These are phyloP conservation scores for Eucalyptus dawsonii DNA, from an alignment of 345 rosid species.

Conservation along the genomic window DNA sequence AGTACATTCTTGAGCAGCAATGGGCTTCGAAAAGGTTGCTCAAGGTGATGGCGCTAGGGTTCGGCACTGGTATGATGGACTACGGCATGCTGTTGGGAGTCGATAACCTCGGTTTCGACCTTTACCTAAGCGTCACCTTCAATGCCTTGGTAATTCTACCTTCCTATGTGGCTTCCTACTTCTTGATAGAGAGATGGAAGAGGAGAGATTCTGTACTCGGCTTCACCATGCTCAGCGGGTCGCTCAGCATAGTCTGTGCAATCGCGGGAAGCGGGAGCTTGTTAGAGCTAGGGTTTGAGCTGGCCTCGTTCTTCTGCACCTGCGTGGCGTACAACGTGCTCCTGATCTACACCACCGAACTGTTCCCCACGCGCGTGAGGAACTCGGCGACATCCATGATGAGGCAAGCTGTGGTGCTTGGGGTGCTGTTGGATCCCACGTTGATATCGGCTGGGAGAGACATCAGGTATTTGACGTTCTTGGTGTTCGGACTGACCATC, in stretches of 20 bases:
- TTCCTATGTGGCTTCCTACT: slow-evolving; percentile 10
- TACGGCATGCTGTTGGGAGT: slow-evolving; percentile 33
- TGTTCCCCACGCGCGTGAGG: slow-evolving; percentile 55
- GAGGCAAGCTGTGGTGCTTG: slow-evolving; percentile 46
- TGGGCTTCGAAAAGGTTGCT: slow-evolving; percentile 4
- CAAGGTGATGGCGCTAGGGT: slow-evolving; percentile 11
- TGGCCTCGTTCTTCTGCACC: slow-evolving; percentile 33
- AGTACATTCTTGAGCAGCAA: neutral
- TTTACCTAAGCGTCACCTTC: slow-evolving; percentile 21
- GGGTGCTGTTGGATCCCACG: slow-evolving; percentile 41
- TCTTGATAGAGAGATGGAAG: slow-evolving; percentile 10
- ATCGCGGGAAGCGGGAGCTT: neutral
- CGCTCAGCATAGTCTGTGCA: slow-evolving; percentile 14
- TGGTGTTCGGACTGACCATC: slow-evolving; percentile 45
- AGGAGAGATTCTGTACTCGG: slow-evolving; percentile 15
- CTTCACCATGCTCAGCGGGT: slow-evolving; percentile 14
- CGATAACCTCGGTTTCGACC: slow-evolving; percentile 18
- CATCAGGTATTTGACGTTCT: slow-evolving; percentile 18
- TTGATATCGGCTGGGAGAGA: slow-evolving; percentile 40
- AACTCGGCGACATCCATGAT: slow-evolving; percentile 50
- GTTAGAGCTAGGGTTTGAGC: slow-evolving; percentile 19
- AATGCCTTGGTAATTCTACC: slow-evolving; percentile 32
- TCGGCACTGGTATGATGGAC: slow-evolving; percentile 29
- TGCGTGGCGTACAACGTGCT: slow-evolving; percentile 21
- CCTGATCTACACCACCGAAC: slow-evolving; percentile 36